Base-by-base conservation (phyloP, 345 rosid genomes). In the Salix viminalis region DNA sequence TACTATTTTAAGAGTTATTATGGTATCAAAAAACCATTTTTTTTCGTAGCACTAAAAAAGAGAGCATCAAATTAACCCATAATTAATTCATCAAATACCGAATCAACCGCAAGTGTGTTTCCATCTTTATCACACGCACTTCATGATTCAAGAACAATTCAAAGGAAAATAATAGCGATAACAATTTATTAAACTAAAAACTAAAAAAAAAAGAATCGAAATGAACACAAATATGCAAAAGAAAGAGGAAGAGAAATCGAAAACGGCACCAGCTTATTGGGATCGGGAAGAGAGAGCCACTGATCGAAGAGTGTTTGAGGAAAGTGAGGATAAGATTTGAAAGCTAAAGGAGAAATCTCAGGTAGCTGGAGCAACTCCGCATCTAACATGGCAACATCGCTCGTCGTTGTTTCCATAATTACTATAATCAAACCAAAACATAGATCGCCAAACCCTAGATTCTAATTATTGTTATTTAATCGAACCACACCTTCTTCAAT, bases 201-300 rank as follows among this genome's bases (percentile, higher is more conserved):
- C 1, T 44, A 14, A 32, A 32, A 24, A 68, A 21, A 21, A 7
- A 36, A 0, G 7, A 18, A 73, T 42, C 15, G 52, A 62, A 64
- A 16, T 26, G 39, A 41, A 62, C n/a, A 42, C 2, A 21, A 21
- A 39, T 23, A 5, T 6, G 50, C 30, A 16, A 37, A 13, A 10
- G 46, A 34, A n/a, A 54, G 2, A 70, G 41, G 10, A 52, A 56
- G 13, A 44, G 41, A 24, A 1, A 41, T 69, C 24, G 64, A 58
- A 58, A 80, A 65, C 52, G 21, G 34, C 80, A 95, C 99, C 94
- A 91, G 89, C 58, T 90, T 92, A 75, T 85, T 84, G 77, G 95
- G 83, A 36, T 96, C 98, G 12, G 99, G 93, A 26, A 96, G 93
- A 5, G 97, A 83, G 69, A 96, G 96, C 99, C 99, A 93, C 88